phyloP scores from a whole-genome alignment of 192 early-diverging fungal genomes.

The Entrophospora sp. region DNA sequence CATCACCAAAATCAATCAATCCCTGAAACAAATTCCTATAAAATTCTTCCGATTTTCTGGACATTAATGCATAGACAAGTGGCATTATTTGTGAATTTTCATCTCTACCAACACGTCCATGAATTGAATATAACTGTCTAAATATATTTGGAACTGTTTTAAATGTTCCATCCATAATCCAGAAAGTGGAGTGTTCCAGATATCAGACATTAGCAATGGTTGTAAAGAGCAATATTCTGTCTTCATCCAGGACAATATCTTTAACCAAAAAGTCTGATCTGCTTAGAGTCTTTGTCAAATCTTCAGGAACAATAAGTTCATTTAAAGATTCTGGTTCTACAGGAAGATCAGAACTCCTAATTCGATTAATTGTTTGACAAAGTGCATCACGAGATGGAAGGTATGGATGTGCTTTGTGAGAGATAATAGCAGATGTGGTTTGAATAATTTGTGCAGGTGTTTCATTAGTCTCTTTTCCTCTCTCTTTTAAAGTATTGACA shows the following conservation, averaged over 20 bases:
- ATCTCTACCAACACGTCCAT: not conserved
- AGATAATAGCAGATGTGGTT: not conserved
- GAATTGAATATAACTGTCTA: not conserved
- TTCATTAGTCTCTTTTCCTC: not conserved
- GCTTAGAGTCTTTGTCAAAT: not conserved
- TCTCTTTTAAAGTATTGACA: not conserved
- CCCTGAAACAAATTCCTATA: not conserved
- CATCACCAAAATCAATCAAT: not conserved
- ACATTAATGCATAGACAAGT: not conserved
- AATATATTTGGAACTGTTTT: slow-evolving; percentile 1
- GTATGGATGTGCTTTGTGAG: not conserved
- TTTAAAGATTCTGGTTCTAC: not conserved
- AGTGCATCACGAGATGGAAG: not conserved
- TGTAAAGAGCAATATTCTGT: not conserved
- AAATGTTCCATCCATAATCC: not conserved
- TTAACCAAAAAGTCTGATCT: not conserved
- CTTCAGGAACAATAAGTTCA: too few species aligned
- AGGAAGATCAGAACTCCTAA: not conserved
- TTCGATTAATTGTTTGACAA: not conserved
- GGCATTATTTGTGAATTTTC: not conserved
- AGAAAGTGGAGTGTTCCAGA: not conserved
- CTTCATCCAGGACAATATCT: not conserved
- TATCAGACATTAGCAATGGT: not conserved
- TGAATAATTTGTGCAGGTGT: not conserved
- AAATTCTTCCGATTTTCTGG: not conserved